Conservation (phyloP, 768 basidiomycete species). For the Suillus paluster region DNA sequence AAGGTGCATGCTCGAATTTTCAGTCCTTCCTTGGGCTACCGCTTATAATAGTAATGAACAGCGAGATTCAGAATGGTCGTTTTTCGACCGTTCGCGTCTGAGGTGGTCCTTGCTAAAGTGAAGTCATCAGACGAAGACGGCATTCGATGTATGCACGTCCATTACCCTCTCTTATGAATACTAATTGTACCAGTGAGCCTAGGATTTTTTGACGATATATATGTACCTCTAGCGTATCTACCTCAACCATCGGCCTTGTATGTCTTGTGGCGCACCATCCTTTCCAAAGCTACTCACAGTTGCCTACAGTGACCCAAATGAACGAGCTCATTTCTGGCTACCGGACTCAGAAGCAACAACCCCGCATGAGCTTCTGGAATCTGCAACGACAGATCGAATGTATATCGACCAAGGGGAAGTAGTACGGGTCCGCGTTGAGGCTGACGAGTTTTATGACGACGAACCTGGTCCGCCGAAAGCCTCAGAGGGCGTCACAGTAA, state of each 20-base stretch:
- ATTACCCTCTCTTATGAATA: background rate
- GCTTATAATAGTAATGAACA: slow-evolving; percentile 33
- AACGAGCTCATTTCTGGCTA: slow-evolving; percentile 85
- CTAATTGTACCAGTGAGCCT: slow-evolving; percentile 62
- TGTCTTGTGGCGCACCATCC: slow-evolving; percentile 26
- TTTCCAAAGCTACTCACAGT: slow-evolving; percentile 2
- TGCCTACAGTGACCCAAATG: slow-evolving; percentile 69
- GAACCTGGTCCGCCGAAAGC: slow-evolving; percentile 85
- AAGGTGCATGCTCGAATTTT: slow-evolving; percentile 55
- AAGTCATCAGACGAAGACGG: slow-evolving; percentile 86
- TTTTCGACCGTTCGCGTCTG: slow-evolving; percentile 88
- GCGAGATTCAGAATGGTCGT: slow-evolving; percentile 90
- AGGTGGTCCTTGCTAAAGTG: slow-evolving; percentile 89
- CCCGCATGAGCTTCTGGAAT: slow-evolving; percentile 68
- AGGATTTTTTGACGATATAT: slow-evolving; percentile 94
- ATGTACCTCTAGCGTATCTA: slow-evolving; percentile 77
- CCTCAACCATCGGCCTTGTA: slow-evolving; percentile 85
- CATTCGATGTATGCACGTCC: slow-evolving; percentile 68
- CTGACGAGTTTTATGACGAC: slow-evolving; percentile 84
- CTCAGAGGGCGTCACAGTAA: slow-evolving; percentile 65
- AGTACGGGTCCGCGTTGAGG: slow-evolving; percentile 77
- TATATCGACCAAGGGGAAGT: slow-evolving; percentile 81
- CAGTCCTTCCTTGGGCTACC: background rate
- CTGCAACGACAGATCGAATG: slow-evolving; percentile 67
- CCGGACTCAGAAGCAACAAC: slow-evolving; percentile 60